Conservation (phyloP, 148 eudicot genomes). For the Dysphania ambrosioides region DNA sequence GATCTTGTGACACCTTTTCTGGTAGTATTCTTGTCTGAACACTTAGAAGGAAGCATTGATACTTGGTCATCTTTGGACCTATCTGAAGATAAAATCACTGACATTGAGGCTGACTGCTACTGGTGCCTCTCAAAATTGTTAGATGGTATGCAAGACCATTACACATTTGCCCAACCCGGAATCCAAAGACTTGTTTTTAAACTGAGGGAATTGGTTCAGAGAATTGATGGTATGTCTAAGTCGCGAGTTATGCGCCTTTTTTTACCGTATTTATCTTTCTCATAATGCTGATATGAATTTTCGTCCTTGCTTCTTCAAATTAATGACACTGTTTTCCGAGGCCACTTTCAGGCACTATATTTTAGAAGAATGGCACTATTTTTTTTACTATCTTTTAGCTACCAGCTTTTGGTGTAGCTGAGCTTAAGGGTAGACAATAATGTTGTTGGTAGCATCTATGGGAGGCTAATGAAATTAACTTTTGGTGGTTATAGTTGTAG, state of each 20-base stretch:
- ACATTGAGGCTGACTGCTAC: conserved; percentile 91
- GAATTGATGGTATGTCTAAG: conserved; percentile 73
- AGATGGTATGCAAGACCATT: conserved; percentile 98
- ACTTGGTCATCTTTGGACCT: conserved; percentile 64
- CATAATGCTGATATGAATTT: background rate
- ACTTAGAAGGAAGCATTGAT: conserved; percentile 67
- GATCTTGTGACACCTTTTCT: conserved; percentile 91
- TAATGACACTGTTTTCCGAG: background rate
- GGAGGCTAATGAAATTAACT: background rate
- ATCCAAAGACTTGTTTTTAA: conserved; percentile 95
- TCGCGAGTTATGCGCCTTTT: background rate
- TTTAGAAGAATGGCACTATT: background rate
- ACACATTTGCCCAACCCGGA: conserved; percentile 99
- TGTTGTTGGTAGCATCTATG: background rate
- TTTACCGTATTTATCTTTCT: background rate
- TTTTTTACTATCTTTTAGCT: too few relatives aligned
- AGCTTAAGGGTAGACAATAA: background rate
- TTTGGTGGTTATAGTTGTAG: background rate
- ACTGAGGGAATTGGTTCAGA: conserved; percentile 82
- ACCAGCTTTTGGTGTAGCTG: background rate
- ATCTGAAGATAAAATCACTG: conserved; percentile 52
- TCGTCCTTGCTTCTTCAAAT: background rate
- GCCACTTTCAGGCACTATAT: background rate
- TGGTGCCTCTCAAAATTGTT: conserved; percentile 94
- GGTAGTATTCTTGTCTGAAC: conserved; percentile 90